Evolutionary conservation across 2,329 filamentous ascomycete genomes (phyloP).

Genomic region (Hypoxylon sp.): DNA sequence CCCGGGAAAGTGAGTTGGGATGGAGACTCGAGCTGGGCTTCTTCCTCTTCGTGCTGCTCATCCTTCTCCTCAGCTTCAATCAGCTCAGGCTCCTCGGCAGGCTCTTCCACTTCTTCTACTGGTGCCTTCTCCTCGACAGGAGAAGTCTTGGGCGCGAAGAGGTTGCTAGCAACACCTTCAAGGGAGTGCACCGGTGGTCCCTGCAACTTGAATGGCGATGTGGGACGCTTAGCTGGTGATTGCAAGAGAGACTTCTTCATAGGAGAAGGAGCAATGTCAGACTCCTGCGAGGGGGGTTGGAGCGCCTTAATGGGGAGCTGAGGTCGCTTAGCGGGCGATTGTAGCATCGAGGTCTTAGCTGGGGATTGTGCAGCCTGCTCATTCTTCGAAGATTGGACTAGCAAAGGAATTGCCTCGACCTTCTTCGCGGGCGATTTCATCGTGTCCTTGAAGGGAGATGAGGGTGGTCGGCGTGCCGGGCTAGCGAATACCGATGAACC

Average conservation of each 20-base stretch:
- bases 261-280: constrained; percentile 53
- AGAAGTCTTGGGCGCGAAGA: constrained; percentile 36
- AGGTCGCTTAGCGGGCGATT: constrained; percentile 66
- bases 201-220: constrained; percentile 48
- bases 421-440: constrained; percentile 70
- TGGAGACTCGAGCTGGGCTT: constrained; percentile 53
- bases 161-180: constrained; percentile 29
- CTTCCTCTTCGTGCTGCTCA: constrained; percentile 44
- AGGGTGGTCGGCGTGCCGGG: constrained; percentile 67
- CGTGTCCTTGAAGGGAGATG: constrained; percentile 67
- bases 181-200: constrained; percentile 31
- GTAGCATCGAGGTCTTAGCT: constrained; percentile 63
- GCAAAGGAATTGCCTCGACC: constrained; percentile 58
- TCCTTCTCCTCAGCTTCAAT: constrained; percentile 23
- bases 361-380: constrained; percentile 57
- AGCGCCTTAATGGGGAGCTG: constrained; percentile 46
- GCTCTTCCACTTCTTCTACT: constrained; percentile 25
- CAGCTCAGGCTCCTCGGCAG: constrained; percentile 17
- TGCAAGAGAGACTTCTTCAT: constrained; percentile 53
- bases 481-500: constrained; percentile 61
- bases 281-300: constrained; percentile 46
- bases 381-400: constrained; percentile 49
- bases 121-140: constrained; percentile 35
- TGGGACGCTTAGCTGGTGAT: constrained; percentile 52
- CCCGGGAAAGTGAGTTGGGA: constrained; percentile 60